These are phyloP conservation scores for Stemphylium beticola DNA, from an alignment of 2,329 filamentous ascomycete species.

Conservation along the genomic window DNA sequence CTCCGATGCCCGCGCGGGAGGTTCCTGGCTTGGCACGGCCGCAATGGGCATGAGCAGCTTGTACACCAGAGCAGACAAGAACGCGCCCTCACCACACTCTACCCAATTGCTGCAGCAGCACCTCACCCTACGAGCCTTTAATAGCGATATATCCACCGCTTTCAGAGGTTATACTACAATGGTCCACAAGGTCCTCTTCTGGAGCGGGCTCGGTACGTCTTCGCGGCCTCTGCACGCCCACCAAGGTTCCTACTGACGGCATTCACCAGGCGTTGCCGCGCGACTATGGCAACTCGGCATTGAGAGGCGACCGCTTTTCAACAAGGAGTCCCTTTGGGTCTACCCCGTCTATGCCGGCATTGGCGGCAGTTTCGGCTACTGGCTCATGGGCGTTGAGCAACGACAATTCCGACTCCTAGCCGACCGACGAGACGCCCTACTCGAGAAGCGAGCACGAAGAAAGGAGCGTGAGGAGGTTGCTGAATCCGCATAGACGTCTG, in stretches of 20 bases:
- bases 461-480: slow-evolving; percentile 65
- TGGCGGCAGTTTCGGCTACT: slow-evolving; percentile 94
- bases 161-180: slow-evolving; percentile 41
- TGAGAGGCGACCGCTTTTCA: slow-evolving; percentile 96
- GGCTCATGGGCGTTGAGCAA: slow-evolving; percentile 88
- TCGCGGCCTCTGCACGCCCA: slow-evolving; percentile 19
- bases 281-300: slow-evolving; percentile 97
- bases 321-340: slow-evolving; percentile 81
- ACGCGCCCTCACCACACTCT: slow-evolving; percentile 28
- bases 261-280: slow-evolving; percentile 76
- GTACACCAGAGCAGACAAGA: too few relatives aligned
- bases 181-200: slow-evolving; percentile 73
- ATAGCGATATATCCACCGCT: slow-evolving; percentile 5
- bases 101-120: slow-evolving; percentile 20
- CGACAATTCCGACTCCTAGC: slow-evolving; percentile 77
- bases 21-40: slow-evolving; percentile 21
- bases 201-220: slow-evolving; percentile 86
- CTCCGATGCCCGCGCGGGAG: slow-evolving; percentile 27
- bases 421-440: slow-evolving; percentile 77
- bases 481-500: slow-evolving; percentile 4
- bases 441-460: slow-evolving; percentile 88
- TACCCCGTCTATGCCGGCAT: slow-evolving; percentile 88
- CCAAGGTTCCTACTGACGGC: slow-evolving; percentile 28
- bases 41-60: too few relatives aligned
- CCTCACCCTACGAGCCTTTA: slow-evolving; percentile 11